Evolutionary conservation across 305 asterid species (phyloP).

Genomic region (Rubia tinctorum): DNA sequence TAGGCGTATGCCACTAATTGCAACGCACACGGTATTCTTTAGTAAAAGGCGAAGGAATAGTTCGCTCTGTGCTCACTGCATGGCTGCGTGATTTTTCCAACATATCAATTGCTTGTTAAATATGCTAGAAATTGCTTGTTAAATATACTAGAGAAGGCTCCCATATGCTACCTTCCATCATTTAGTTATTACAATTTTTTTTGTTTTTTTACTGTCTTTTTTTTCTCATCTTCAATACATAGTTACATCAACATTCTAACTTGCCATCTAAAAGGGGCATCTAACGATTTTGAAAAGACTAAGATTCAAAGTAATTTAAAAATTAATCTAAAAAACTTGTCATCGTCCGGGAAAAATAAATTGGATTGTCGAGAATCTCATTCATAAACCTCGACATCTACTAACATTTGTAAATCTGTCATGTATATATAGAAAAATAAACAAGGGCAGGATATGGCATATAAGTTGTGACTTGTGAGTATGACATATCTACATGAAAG

Average conservation of each 20-base stretch:
- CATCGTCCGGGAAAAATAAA: too few relatives aligned
- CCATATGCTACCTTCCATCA: not conserved
- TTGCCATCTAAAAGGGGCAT: too few relatives aligned
- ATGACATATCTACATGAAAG: constrained; percentile 6
- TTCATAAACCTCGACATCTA: too few relatives aligned
- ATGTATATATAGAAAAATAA: too few relatives aligned
- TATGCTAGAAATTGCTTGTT: not conserved
- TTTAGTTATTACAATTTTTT: too few relatives aligned
- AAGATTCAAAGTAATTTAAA: too few relatives aligned
- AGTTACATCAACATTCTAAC: too few relatives aligned
- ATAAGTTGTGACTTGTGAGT: not conserved
- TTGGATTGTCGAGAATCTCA: too few relatives aligned
- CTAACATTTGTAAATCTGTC: too few relatives aligned
- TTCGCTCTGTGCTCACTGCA: constrained; percentile 27
- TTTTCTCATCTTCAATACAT: not conserved
- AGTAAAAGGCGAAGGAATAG: constrained; percentile 40
- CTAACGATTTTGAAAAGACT: too few relatives aligned
- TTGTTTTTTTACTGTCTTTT: not conserved
- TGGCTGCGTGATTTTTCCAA: not conserved
- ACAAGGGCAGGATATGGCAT: not conserved
- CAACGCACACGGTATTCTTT: constrained; percentile 40
- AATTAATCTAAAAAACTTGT: too few relatives aligned
- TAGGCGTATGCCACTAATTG: constrained; percentile 21
- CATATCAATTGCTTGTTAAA: too few relatives aligned
- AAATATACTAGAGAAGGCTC: not conserved